phyloP scores from a whole-genome alignment of 257 asterid species.

The Solanum bukasovii region DNA sequence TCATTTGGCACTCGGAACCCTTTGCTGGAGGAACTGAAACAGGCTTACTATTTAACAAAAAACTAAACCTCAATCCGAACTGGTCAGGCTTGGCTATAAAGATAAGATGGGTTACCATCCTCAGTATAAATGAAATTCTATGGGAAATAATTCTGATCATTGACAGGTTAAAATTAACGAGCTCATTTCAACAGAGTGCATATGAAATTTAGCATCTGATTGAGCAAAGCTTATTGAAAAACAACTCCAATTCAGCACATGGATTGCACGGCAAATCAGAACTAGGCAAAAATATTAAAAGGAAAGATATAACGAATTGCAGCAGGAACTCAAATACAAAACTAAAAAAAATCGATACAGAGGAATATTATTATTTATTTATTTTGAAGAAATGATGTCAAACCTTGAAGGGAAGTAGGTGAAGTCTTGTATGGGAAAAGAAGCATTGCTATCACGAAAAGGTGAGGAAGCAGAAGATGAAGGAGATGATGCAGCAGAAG shows the following conservation, averaged over 20 bases:
- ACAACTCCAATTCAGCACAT: background rate
- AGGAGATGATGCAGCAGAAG: constrained; percentile 43
- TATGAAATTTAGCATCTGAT: background rate
- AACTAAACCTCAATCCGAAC: background rate
- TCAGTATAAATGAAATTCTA: background rate
- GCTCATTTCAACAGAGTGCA: background rate
- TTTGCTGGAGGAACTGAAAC: background rate
- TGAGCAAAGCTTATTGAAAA: background rate
- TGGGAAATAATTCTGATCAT: background rate
- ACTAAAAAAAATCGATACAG: background rate
- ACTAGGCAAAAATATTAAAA: background rate
- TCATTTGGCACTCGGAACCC: background rate
- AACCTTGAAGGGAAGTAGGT: constrained; percentile 69
- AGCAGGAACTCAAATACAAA: background rate
- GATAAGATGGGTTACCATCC: background rate
- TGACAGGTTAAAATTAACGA: background rate
- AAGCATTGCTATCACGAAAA: constrained; percentile 35
- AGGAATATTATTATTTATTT: background rate
- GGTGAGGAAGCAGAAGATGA: constrained; percentile 45
- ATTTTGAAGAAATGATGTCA: background rate
- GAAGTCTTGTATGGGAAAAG: constrained; percentile 41
- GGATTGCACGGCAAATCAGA: background rate
- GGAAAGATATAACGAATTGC: background rate
- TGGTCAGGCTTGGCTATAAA: background rate
- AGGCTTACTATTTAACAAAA: background rate